Base-by-base conservation (phyloP, 371 early-diverging fungal species). In the Saksenaea vasiformis region DNA sequence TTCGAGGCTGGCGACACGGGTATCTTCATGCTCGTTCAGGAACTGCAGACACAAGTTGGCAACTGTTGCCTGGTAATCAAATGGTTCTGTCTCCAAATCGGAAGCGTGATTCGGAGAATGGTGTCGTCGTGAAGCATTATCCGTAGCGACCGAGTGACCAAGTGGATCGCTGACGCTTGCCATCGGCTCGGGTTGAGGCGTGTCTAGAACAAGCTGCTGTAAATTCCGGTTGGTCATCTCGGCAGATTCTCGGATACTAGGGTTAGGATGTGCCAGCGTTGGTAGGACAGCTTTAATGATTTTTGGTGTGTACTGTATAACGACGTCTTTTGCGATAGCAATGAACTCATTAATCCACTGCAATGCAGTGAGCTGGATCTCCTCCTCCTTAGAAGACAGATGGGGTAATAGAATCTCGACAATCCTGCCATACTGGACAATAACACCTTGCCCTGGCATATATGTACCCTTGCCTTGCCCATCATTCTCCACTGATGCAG, bases 341-440 rank as follows among this genome's bases (percentile, higher is more conserved):
- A 93, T 86, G 62, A 96, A 93, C 66, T 90, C 90, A 64, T 87
- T 85, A 56, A 93, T 84, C 97, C 97, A 97, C 39, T 85, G 79
- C 28, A 97, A 74, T 1, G 95, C 93, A 0, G 89, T 92, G 34
- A 74, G 86, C 70, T 95, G 95, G 14, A 93, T 93, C 62, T 93
- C 92, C 70, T 93, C 92, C 56, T 95, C 95, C 62, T 56, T 10
- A 4, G 91, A 90, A 24, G 83, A 81, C 11, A 95, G 74, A 70
- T 94, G 90, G 24, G 90, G 91, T 38, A 85, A 75, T 15, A 96
- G 79, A 35, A 94, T 94, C 36, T 85, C 78, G 1, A 94, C 85
- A 68, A 93, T 90, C 15, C 86, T 74, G 27, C 85, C 88, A 76
- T 91, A 93, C 62, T 94, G 87, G 3, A 96, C 82, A 35, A 70